Base-by-base conservation (phyloP, 176 grass and related monocot genomes). In the Rhynchospora breviuscula region DNA sequence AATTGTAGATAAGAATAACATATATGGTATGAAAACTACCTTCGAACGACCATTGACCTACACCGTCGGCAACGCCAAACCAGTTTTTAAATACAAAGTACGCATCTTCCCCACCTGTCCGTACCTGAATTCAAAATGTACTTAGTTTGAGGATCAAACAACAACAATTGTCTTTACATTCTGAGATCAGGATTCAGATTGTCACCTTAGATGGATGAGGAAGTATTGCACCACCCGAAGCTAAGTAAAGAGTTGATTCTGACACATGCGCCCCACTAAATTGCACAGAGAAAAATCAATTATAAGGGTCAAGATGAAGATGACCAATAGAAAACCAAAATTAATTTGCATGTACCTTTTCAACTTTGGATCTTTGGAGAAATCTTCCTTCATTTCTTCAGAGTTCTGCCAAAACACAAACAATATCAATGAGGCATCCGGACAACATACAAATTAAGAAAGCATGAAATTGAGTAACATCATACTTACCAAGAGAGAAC, bases 31-130 rank as follows among this genome's bases (percentile, higher is more conserved):
- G 23, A 7, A 56, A 72, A 73, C 88, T 89, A 95, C 96, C 96
- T 99, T 99, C 93, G 47, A 93, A 92, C 31, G 96, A 95, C 96
- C 96, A 99, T 86, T 99, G 96, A 71, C 96, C 96, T 68, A 99
- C 93, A 89, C 96, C 96, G 62, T 99, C 96, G 47, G 96, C 93
- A 79, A 99, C 93, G 57, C 96, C 96, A 84, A 99, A 93, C 96
- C 96, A 99, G 54, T 89, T 92, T 0, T 93, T 59, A 51, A 79
- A 65, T 79, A 90, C 86, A 86, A 99, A 99, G 63, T 93, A 99
- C 51, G 93, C 96, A 95, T 99, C 96, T 86, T 99, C 96, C 45
- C 96, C 96, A 83, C 96, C 96, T 60, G 93, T 93, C 54, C 26
- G 71, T 21, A 89, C 89, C 95, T 98, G 89, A 56, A 79, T 89